phyloP scores from a whole-genome alignment of 306 rosid genomes.

The Fragaria nilgerrensis region DNA sequence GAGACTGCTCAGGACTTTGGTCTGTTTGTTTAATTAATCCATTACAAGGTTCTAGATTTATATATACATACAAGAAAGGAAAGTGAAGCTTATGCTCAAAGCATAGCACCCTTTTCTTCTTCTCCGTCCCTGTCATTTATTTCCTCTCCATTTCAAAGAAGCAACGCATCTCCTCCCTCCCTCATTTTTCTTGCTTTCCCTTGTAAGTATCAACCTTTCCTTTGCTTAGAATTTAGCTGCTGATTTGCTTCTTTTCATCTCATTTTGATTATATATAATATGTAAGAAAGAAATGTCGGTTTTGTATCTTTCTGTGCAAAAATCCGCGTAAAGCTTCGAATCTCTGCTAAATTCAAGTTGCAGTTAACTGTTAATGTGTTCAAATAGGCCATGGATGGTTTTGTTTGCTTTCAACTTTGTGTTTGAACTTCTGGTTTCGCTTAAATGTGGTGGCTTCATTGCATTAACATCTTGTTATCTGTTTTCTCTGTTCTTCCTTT shows the following conservation, averaged over 20 bases:
- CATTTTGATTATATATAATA: neutral
- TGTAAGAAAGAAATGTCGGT: slow-evolving; percentile 36
- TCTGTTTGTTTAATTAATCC: neutral
- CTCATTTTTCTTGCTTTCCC: slow-evolving; percentile 54
- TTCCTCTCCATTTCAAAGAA: slow-evolving; percentile 52
- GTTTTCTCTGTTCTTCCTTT: slow-evolving; percentile 18
- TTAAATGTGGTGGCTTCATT: slow-evolving; percentile 14
- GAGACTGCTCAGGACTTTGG: slow-evolving; percentile 26
- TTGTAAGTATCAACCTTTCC: slow-evolving; percentile 75
- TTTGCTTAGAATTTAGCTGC: slow-evolving; percentile 49
- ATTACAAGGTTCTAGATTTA: slow-evolving; percentile 35
- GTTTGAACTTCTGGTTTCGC: slow-evolving; percentile 29
- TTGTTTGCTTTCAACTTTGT: slow-evolving; percentile 35
- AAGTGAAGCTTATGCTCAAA: slow-evolving; percentile 61
- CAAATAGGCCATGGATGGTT: slow-evolving; percentile 38
- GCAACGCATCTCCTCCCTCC: slow-evolving; percentile 68
- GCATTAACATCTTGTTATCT: slow-evolving; percentile 13
- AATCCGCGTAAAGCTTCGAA: slow-evolving; percentile 58
- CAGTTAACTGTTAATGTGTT: slow-evolving; percentile 31
- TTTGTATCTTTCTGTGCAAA: slow-evolving; percentile 48
- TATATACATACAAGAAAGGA: slow-evolving; percentile 11
- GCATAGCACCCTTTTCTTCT: slow-evolving; percentile 33
- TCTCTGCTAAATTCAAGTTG: slow-evolving; percentile 35
- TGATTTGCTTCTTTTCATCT: slow-evolving; percentile 28
- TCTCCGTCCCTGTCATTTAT: slow-evolving; percentile 19